Conservation (phyloP, 441 rosid genomes). For the Hura crepitans region DNA sequence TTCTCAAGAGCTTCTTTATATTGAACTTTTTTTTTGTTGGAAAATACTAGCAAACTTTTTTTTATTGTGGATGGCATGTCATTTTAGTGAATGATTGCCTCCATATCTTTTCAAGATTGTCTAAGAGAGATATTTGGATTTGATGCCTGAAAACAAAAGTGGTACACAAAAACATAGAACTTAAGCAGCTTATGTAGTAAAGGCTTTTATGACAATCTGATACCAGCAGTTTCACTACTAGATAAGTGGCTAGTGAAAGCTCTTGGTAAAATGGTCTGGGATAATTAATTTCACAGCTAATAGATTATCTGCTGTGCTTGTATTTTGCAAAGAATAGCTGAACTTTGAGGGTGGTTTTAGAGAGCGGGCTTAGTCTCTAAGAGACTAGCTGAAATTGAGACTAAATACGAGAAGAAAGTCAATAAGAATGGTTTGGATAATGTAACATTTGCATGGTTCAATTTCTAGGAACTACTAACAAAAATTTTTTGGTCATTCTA, state of each 20-base stretch:
- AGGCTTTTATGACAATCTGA: too few relatives aligned
- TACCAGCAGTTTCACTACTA: background rate
- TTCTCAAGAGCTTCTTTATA: background rate
- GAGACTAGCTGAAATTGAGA: too few relatives aligned
- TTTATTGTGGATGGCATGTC: background rate
- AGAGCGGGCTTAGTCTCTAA: background rate
- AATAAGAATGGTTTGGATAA: background rate
- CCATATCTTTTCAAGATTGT: background rate
- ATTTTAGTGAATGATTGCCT: conserved; percentile 5
- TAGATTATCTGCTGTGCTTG: background rate
- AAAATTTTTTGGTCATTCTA: background rate
- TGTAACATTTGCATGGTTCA: background rate
- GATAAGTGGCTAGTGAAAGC: background rate
- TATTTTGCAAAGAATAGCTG: background rate
- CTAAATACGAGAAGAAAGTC: background rate
- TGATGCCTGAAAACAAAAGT: too few relatives aligned
- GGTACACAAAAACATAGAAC: too few relatives aligned
- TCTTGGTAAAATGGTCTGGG: background rate
- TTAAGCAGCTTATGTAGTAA: too few relatives aligned
- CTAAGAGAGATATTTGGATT: background rate
- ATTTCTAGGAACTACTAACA: background rate
- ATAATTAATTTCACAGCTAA: background rate
- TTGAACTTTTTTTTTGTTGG: background rate
- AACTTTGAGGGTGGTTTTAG: background rate
- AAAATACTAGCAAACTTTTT: background rate